Evolutionary conservation across 345 rosid genomes (phyloP).

Genomic region (Gossypium arboreum): DNA sequence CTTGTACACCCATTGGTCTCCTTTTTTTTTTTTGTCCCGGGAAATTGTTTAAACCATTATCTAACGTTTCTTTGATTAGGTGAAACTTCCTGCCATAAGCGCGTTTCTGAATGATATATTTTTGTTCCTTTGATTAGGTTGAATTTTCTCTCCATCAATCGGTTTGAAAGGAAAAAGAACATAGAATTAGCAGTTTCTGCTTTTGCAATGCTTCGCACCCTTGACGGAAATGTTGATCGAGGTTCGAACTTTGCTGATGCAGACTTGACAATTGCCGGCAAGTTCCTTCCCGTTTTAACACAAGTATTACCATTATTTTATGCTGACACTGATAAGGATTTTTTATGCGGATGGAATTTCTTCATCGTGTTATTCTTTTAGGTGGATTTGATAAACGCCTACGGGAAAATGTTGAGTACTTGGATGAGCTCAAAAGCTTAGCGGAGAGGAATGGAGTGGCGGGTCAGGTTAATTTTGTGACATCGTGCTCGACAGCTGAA

Average conservation of each 20-base stretch:
- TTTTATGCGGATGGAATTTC: neutral
- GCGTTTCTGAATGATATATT: neutral
- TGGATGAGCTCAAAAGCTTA: slow-evolving; percentile 68
- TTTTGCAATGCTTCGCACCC: slow-evolving; percentile 59
- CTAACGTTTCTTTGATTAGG: neutral
- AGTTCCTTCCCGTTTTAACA: slow-evolving; percentile 18
- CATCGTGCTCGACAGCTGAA: slow-evolving; percentile 85
- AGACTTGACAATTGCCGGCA: slow-evolving; percentile 73
- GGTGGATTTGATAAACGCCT: slow-evolving; percentile 81
- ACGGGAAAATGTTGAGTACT: slow-evolving; percentile 78
- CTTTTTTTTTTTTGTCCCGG: slow-evolving; percentile 13
- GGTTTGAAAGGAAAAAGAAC: slow-evolving; percentile 90
- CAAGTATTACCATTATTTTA: neutral
- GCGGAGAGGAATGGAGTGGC: slow-evolving; percentile 62
- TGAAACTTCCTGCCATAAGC: slow-evolving; percentile 1
- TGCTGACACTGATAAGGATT: neutral
- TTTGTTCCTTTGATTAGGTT: slow-evolving; percentile 41
- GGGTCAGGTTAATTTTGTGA: slow-evolving; percentile 49
- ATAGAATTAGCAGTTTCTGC: slow-evolving; percentile 83
- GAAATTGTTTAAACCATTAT: slow-evolving; percentile 4
- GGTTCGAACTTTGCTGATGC: slow-evolving; percentile 33
- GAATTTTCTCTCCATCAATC: slow-evolving; percentile 81
- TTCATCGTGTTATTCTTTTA: slow-evolving; percentile 19
- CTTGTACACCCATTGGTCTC: slow-evolving; percentile 34
- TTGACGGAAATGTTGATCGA: slow-evolving; percentile 29